Evolutionary conservation across 805 yeast genomes (phyloP).

Genomic region (Starmerella sp.): DNA sequence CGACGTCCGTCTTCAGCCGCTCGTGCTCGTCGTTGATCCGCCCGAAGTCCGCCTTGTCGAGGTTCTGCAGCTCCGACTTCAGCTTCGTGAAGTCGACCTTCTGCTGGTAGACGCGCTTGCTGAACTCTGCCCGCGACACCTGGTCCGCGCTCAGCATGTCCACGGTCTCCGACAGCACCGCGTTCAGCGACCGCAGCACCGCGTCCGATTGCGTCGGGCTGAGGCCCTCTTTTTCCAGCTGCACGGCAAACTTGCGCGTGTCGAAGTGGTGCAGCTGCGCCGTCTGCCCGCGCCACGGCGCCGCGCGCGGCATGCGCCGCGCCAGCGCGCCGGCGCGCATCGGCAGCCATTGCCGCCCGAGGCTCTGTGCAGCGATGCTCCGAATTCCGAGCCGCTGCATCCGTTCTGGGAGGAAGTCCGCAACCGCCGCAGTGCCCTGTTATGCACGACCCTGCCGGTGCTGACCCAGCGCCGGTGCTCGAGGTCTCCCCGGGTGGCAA

Average conservation of each 20-base stretch:
- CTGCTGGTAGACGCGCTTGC: slow-evolving; percentile 83
- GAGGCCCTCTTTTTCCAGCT: slow-evolving; percentile 61
- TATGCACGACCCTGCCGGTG: too few relatives aligned
- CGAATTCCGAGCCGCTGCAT: neutral
- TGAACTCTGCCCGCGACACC: slow-evolving; percentile 74
- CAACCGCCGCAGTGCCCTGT: too few relatives aligned
- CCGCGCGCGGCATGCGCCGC: neutral
- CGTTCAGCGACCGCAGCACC: slow-evolving; percentile 59
- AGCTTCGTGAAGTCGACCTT: slow-evolving; percentile 93
- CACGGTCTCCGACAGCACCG: slow-evolving; percentile 72
- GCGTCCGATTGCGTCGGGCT: slow-evolving; percentile 65
- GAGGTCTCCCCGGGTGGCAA: too few relatives aligned
- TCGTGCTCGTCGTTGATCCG: slow-evolving; percentile 80
- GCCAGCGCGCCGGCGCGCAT: neutral
- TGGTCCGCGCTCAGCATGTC: slow-evolving; percentile 60
- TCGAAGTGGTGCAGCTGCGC: slow-evolving; percentile 41
- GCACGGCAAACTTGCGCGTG: slow-evolving; percentile 60
- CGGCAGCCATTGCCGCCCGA: neutral
- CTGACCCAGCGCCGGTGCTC: too few relatives aligned
- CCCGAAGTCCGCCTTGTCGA: slow-evolving; percentile 78
- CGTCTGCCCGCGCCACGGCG: neutral
- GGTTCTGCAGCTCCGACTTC: slow-evolving; percentile 78
- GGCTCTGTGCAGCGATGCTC: neutral
- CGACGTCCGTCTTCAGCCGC: slow-evolving; percentile 68
- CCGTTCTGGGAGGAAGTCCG: too few relatives aligned